Evolutionary conservation across 2,329 filamentous ascomycete genomes (phyloP), one percentile per base, ranked within the genome.

Genomic region (Colletotrichum euphorbiae): DNA sequence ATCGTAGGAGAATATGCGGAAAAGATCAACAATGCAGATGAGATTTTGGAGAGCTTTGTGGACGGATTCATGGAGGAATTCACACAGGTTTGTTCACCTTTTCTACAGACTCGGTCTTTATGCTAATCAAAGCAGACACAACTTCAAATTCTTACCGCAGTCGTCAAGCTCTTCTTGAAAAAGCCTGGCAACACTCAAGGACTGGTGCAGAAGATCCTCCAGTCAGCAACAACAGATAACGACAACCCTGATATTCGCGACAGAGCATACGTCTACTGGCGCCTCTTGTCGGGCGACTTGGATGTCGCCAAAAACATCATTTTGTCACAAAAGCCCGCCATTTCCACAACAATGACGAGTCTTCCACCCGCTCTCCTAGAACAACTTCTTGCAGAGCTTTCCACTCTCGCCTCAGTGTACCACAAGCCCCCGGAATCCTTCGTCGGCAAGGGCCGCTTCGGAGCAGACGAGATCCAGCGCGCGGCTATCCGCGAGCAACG

Each of bases 371-470:
- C 90, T 38, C 86, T 99, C 6, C 87, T 99, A 48, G 95, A 99
- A 70, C 91, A 94, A 78, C 89, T 99, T n/a, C 88, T 99, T 8
- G 86, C 87, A 9, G 95, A 99, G 79, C 88, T 99, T 36, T 98
- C 95, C 12, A 98, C 96, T 9, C 87, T 99, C 33, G 94, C 96
- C 7, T 98, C 95, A 1, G 96, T 99, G 21, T 99, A 99, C 81
- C 96, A 99, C 87, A 98, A 97, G 82, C 94, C 94, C 8, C 94
- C 96, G 50, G 93, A 97, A 85, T 94, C 95, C n/a, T 99, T 99
- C 80, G 91, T 99, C 66, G 96, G 96, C 73, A 94, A 97, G 80
- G 96, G 96, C 46, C 90, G 95, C 50, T 98, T 93, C 73, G 96
- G 95, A 42, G 94, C 96, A 55, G 94, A 97, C 79, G 94, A 93